phyloP scores from a whole-genome alignment of 129 eudicot genomes.

The Chrysanthemum seticuspe region DNA sequence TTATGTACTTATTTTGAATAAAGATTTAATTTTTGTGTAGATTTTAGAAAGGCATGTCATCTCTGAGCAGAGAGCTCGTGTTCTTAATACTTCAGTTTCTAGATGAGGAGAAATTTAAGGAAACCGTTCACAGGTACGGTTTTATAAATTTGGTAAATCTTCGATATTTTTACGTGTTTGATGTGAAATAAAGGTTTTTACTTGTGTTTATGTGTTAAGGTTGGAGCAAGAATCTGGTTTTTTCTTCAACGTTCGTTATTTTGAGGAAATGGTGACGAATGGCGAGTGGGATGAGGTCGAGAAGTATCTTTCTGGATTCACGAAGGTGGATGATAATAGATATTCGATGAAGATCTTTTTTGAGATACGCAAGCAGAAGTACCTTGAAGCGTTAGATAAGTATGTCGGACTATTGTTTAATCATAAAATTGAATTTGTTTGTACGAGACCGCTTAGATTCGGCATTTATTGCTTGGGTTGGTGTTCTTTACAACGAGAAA shows the following conservation, averaged over 20 bases:
- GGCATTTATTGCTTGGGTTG: slow-evolving; percentile 21
- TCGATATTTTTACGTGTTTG: neutral
- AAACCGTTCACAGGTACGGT: slow-evolving; percentile 36
- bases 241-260: slow-evolving; percentile 45
- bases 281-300: slow-evolving; percentile 66
- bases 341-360: slow-evolving; percentile 35
- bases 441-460: slow-evolving; percentile 10
- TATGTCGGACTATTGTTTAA: slow-evolving; percentile 11
- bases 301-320: slow-evolving; percentile 41
- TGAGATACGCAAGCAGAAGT: slow-evolving; percentile 45
- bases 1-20: neutral
- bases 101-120: slow-evolving; percentile 40
- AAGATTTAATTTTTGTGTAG: slow-evolving; percentile 16
- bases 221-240: slow-evolving; percentile 53
- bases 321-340: slow-evolving; percentile 37
- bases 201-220: slow-evolving; percentile 28
- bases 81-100: slow-evolving; percentile 46
- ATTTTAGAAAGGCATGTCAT: slow-evolving; percentile 32
- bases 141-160: neutral
- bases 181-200: neutral
- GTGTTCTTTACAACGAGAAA: neutral
- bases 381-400: slow-evolving; percentile 40
- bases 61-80: slow-evolving; percentile 49
- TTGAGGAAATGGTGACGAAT: slow-evolving; percentile 47
- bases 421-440: slow-evolving; percentile 19